Percentiles rank a stretch among this genome's conserved stretches.
These are phyloP conservation scores for Ustilago shanxiensis DNA, from an alignment of 1,284 basidiomycete species.

Conservation along the genomic window DNA sequence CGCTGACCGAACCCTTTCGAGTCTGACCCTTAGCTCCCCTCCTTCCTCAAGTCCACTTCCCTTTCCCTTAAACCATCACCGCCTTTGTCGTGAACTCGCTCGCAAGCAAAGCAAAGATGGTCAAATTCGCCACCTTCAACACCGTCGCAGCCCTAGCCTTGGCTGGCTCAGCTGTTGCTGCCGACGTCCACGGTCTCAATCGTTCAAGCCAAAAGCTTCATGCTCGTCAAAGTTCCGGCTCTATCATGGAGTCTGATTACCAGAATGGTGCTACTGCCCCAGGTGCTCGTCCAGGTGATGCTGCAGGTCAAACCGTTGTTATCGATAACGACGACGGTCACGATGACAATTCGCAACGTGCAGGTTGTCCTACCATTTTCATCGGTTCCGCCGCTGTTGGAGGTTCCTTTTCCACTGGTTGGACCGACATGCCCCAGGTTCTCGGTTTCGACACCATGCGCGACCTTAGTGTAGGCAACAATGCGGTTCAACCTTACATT, in stretches of 20 bases:
- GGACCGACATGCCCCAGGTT: conserved; percentile 61
- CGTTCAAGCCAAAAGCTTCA: conserved; percentile 16
- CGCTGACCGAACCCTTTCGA: not conserved
- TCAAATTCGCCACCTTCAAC: conserved; percentile 21
- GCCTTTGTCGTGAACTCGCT: too few relatives aligned
- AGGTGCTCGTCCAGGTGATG: conserved; percentile 50
- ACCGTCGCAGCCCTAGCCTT: conserved; percentile 31
- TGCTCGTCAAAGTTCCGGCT: conserved; percentile 42
- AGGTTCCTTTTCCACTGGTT: conserved; percentile 53
- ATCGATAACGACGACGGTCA: conserved; percentile 53
- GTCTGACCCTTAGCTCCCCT: not conserved
- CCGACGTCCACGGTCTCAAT: conserved; percentile 16
- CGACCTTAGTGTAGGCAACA: conserved; percentile 46
- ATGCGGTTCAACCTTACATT: conserved; percentile 57
- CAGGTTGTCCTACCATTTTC: conserved; percentile 60
- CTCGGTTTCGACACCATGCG: conserved; percentile 63
- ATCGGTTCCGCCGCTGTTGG: conserved; percentile 60
- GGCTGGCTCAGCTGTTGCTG: conserved; percentile 27
- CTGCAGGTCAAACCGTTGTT: conserved; percentile 57
- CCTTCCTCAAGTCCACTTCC: not conserved
- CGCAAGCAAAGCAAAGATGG: conserved; percentile 16
- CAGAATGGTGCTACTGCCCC: conserved; percentile 58
- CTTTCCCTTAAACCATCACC: not conserved
- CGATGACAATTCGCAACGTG: conserved; percentile 59
- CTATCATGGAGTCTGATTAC: conserved; percentile 54